A percentile compares a stretch with the other conserved stretches of the same genome.
Evolutionary conservation across 306 rosid species (phyloP).

Genomic region (Hylodesmum podocarpum): DNA sequence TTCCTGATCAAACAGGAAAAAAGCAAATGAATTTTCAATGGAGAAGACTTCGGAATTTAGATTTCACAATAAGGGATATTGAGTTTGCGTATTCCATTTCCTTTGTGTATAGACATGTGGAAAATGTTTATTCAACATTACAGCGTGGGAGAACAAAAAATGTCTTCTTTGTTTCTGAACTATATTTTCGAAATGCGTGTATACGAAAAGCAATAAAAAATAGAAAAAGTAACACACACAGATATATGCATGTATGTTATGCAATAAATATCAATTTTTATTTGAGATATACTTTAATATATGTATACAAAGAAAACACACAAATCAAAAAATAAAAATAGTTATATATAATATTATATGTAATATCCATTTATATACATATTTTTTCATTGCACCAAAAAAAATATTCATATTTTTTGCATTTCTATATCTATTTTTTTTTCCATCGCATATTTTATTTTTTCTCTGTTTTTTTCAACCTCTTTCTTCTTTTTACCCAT

Average conservation of each 20-base stretch:
- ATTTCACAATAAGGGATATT: background rate
- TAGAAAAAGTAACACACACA: too few relatives aligned
- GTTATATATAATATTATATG: too few relatives aligned
- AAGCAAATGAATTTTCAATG: background rate
- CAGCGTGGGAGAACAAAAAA: background rate
- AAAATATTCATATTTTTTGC: too few relatives aligned
- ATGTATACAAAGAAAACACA: too few relatives aligned
- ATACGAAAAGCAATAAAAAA: background rate
- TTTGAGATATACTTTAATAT: too few relatives aligned
- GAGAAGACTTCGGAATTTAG: background rate
- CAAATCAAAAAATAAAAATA: too few relatives aligned
- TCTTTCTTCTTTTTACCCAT: background rate
- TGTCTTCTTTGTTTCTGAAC: background rate
- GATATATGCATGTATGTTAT: too few relatives aligned
- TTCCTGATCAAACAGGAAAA: background rate
- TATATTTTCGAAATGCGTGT: background rate
- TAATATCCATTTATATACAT: background rate
- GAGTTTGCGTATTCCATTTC: constrained; percentile 1
- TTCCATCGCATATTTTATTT: background rate
- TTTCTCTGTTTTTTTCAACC: background rate
- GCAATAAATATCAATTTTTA: too few relatives aligned
- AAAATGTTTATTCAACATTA: background rate
- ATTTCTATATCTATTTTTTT: background rate
- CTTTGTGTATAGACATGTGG: background rate
- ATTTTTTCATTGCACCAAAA: too few relatives aligned